phyloP scores from a whole-genome alignment of 805 yeast species.

The Metschnikowia borealis region DNA sequence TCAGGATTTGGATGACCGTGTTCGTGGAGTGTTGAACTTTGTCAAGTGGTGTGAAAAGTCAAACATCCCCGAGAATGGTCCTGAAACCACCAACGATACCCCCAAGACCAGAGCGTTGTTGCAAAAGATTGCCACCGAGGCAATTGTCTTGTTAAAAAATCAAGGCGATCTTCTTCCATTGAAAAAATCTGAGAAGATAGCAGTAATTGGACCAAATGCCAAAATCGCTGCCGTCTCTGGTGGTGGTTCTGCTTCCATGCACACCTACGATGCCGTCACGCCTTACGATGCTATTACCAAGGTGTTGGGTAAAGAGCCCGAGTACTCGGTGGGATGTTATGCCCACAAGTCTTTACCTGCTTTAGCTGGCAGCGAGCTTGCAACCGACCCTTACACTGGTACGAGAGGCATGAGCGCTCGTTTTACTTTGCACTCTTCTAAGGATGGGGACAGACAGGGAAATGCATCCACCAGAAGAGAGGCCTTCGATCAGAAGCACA shows the following conservation, averaged over 20 bases:
- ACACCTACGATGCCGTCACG: constrained; percentile 44
- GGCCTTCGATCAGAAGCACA: constrained; percentile 23
- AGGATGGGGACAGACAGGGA: neutral
- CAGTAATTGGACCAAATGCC: constrained; percentile 61
- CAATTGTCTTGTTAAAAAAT: constrained; percentile 56
- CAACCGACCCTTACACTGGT: constrained; percentile 21
- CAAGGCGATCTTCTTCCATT: constrained; percentile 47
- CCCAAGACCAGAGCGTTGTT: constrained; percentile 21
- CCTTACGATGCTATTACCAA: constrained; percentile 45
- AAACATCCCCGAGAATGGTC: constrained; percentile 21
- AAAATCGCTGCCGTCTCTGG: constrained; percentile 49
- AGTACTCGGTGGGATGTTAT: constrained; percentile 33
- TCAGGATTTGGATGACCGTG: constrained; percentile 26
- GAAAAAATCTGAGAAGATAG: constrained; percentile 34
- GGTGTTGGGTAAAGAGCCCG: constrained; percentile 23
- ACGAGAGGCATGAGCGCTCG: constrained; percentile 23
- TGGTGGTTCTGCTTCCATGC: constrained; percentile 59
- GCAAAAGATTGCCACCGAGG: constrained; percentile 32
- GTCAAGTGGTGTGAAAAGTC: constrained; percentile 22
- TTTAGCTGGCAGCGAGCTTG: constrained; percentile 19
- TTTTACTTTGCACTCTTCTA: constrained; percentile 24
- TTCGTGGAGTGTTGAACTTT: constrained; percentile 24
- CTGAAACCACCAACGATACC: constrained; percentile 23
- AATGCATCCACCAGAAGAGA: constrained; percentile 16
- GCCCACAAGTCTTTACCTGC: constrained; percentile 31